Conservation (phyloP, 1,139 yeast species). For the Geotrichum phurueaensis region DNA sequence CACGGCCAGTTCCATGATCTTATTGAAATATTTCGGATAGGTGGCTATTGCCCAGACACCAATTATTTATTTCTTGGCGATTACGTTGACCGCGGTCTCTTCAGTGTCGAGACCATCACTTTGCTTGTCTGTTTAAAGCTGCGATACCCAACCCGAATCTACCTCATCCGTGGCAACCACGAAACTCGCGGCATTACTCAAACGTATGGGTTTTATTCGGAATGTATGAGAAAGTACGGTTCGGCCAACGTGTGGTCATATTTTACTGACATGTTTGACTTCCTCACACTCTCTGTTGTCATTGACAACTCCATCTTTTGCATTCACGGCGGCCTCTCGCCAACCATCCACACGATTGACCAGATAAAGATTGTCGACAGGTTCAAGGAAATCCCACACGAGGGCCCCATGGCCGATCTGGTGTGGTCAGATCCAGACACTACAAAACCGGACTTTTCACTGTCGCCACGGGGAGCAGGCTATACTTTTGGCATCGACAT, state of each 20-base stretch:
- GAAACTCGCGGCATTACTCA: slow-evolving; percentile 95
- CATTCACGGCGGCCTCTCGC: slow-evolving; percentile 92
- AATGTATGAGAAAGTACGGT: slow-evolving; percentile 87
- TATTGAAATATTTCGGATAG: slow-evolving; percentile 83
- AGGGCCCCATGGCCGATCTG: slow-evolving; percentile 97
- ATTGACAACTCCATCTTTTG: slow-evolving; percentile 90
- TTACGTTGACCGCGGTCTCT: slow-evolving; percentile 83
- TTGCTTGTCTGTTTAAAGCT: slow-evolving; percentile 73
- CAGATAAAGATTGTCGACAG: slow-evolving; percentile 86
- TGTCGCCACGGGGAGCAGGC: slow-evolving; percentile 96
- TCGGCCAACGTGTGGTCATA: slow-evolving; percentile 75
- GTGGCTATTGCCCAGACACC: slow-evolving; percentile 90
- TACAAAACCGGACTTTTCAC: slow-evolving; percentile 71
- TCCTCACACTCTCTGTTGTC: slow-evolving; percentile 80
- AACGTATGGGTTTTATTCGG: slow-evolving; percentile 93
- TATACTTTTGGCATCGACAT: slow-evolving; percentile 91
- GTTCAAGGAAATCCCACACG: slow-evolving; percentile 90
- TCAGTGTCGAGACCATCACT: slow-evolving; percentile 86
- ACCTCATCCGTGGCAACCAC: slow-evolving; percentile 86
- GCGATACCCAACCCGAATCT: slow-evolving; percentile 78
- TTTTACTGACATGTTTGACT: slow-evolving; percentile 90
- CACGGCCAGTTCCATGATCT: slow-evolving; percentile 97
- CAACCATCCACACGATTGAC: slow-evolving; percentile 88
- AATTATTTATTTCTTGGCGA: slow-evolving; percentile 91
- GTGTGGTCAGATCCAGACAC: slow-evolving; percentile 99